phyloP scores from a whole-genome alignment of 768 basidiomycete species.

The Lactarius akahatsu region DNA sequence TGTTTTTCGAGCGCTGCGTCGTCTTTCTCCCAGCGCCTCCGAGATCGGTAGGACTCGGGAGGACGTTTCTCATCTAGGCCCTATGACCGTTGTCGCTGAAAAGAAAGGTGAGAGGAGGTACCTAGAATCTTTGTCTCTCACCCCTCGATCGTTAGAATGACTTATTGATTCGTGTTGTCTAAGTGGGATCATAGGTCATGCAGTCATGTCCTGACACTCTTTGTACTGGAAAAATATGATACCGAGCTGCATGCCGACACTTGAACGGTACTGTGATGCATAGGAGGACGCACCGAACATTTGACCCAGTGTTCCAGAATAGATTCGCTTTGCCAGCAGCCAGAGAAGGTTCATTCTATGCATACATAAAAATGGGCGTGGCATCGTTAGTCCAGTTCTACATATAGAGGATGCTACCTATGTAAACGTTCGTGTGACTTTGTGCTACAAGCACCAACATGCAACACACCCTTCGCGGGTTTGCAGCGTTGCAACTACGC shows the following conservation, averaged over 20 bases:
- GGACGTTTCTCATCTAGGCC: constrained; percentile 35
- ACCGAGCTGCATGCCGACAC: constrained; percentile 73
- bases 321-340: constrained; percentile 68
- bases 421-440: not conserved
- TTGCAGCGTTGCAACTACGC: too few relatives aligned
- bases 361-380: constrained; percentile 73
- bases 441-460: not conserved
- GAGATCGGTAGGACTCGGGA: constrained; percentile 48
- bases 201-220: constrained; percentile 71
- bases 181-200: constrained; percentile 60
- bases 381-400: constrained; percentile 47
- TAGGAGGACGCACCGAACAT: constrained; percentile 55
- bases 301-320: constrained; percentile 58
- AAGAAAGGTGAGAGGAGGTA: constrained; percentile 32
- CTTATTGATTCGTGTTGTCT: constrained; percentile 45
- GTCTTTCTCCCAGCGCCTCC: constrained; percentile 46
- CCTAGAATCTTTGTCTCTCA: constrained; percentile 59
- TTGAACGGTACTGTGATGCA: constrained; percentile 39
- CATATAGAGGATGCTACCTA: constrained; percentile 63
- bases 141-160: constrained; percentile 58
- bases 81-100: constrained; percentile 31
- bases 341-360: constrained; percentile 63
- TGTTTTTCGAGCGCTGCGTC: constrained; percentile 47
- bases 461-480: too few relatives aligned
- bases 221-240: constrained; percentile 70